Conservation (phyloP, 2,329 filamentous ascomycete species). For the Neopestalotiopsis rosae region DNA sequence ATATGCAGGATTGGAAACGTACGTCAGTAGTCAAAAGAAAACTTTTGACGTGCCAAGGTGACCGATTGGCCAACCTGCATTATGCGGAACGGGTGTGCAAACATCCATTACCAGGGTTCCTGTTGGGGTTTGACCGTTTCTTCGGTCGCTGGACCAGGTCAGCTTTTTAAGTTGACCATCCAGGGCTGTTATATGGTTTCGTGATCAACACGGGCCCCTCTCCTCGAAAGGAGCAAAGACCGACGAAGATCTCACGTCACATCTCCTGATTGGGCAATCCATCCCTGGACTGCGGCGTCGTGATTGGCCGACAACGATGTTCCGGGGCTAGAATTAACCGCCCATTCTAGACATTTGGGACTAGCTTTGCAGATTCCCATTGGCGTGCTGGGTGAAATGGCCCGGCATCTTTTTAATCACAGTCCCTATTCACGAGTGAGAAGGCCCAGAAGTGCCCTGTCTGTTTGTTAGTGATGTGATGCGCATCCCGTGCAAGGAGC, state of each 20-base stretch:
- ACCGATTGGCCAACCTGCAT: background rate
- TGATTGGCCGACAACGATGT: slow-evolving; percentile 9
- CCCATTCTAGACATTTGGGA: background rate
- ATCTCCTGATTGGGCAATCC: slow-evolving; percentile 18
- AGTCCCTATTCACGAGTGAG: slow-evolving; percentile 5
- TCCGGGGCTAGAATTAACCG: slow-evolving; percentile 5
- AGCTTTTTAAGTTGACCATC: background rate
- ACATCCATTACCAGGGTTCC: background rate
- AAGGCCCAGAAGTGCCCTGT: background rate
- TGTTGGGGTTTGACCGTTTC: background rate
- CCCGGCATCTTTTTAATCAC: slow-evolving; percentile 4
- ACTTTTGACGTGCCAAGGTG: background rate
- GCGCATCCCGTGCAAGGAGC: background rate
- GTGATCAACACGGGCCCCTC: background rate
- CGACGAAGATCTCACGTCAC: slow-evolving; percentile 10
- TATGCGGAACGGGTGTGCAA: background rate
- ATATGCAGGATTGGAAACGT: too few relatives aligned
- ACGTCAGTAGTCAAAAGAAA: background rate
- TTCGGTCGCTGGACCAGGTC: background rate
- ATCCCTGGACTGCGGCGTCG: background rate
- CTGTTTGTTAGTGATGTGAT: slow-evolving; percentile 8
- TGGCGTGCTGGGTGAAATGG: slow-evolving; percentile 4
- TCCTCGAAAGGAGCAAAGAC: background rate
- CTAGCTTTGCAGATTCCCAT: background rate
- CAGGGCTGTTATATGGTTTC: background rate